Evolutionary conservation across 768 basidiomycete genomes (phyloP).

Genomic region (Lactarius indigo): DNA sequence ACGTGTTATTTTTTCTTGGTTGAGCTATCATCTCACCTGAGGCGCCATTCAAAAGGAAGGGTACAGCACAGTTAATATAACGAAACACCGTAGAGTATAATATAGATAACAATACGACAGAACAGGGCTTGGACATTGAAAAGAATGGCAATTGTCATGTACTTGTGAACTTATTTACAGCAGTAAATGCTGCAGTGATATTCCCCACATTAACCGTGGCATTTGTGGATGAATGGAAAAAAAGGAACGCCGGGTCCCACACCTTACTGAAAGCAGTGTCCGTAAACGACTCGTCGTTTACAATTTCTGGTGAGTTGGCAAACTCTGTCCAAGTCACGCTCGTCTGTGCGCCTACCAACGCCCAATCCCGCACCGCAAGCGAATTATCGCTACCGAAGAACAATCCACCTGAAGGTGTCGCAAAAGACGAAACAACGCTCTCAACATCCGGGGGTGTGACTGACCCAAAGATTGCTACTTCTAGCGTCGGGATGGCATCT

Average conservation of each 20-base stretch:
- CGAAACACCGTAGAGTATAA: constrained; percentile 11
- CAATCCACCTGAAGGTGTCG: constrained; percentile 44
- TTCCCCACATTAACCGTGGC: constrained; percentile 37
- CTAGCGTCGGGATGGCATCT: constrained; percentile 48
- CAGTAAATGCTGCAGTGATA: constrained; percentile 43
- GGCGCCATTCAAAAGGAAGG: not conserved
- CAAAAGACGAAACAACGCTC: constrained; percentile 49
- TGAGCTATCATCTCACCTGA: constrained; percentile 10
- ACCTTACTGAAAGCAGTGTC: constrained; percentile 45
- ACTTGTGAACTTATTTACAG: constrained; percentile 27
- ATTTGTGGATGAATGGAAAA: constrained; percentile 29
- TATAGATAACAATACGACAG: constrained; percentile 18
- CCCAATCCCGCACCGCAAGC: constrained; percentile 49
- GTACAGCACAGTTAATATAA: not conserved
- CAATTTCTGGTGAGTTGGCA: constrained; percentile 47
- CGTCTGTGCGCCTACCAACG: constrained; percentile 40
- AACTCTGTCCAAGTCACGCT: constrained; percentile 52
- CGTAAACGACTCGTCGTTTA: constrained; percentile 46
- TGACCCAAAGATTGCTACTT: constrained; percentile 63
- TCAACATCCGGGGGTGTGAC: constrained; percentile 46
- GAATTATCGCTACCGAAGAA: constrained; percentile 60
- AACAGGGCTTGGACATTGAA: not conserved
- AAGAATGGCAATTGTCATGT: constrained; percentile 4
- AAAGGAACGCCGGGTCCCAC: constrained; percentile 44
- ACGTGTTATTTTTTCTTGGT: not conserved